phyloP scores from a whole-genome alignment of 805 yeast genomes.

The Candida endomychidarum region DNA sequence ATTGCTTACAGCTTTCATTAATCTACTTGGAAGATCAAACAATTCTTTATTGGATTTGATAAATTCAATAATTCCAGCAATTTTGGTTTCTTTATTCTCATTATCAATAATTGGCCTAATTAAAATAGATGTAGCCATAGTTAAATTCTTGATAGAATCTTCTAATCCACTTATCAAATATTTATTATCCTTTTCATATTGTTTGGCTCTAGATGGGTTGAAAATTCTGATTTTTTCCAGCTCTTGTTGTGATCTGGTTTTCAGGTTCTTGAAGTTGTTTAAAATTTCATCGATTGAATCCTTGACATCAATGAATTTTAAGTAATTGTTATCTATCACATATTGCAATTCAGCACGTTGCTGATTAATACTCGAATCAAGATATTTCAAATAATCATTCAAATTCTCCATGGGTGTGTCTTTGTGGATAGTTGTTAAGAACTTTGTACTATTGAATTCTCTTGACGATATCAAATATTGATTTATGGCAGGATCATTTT shows the following conservation, averaged over 20 bases:
- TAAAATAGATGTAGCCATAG: constrained; percentile 35
- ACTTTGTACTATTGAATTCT: constrained; percentile 35
- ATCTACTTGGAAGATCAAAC: constrained; percentile 36
- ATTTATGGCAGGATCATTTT: constrained; percentile 29
- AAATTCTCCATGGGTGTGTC: constrained; percentile 39
- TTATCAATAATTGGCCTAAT: constrained; percentile 44
- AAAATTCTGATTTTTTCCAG: constrained; percentile 35
- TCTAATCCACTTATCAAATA: constrained; percentile 35
- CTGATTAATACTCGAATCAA: constrained; percentile 33
- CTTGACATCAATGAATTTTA: constrained; percentile 37
- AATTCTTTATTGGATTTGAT: constrained; percentile 30
- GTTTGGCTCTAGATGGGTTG: constrained; percentile 29
- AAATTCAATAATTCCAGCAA: constrained; percentile 35
- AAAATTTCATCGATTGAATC: constrained; percentile 39
- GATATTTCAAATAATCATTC: constrained; percentile 25
- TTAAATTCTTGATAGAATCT: constrained; percentile 38
- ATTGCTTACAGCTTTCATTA: constrained; percentile 26
- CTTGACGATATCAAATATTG: constrained; percentile 38
- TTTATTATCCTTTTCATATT: constrained; percentile 19
- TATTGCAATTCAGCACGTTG: constrained; percentile 37
- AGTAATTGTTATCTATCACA: constrained; percentile 37
- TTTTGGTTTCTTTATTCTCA: constrained; percentile 33
- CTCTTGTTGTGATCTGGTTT: constrained; percentile 36
- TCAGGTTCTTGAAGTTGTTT: constrained; percentile 31
- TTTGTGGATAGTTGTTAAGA: constrained; percentile 35